Base-by-base conservation (phyloP, 169 alveolate genomes). In the Plasmodium cynomolgi region DNA sequence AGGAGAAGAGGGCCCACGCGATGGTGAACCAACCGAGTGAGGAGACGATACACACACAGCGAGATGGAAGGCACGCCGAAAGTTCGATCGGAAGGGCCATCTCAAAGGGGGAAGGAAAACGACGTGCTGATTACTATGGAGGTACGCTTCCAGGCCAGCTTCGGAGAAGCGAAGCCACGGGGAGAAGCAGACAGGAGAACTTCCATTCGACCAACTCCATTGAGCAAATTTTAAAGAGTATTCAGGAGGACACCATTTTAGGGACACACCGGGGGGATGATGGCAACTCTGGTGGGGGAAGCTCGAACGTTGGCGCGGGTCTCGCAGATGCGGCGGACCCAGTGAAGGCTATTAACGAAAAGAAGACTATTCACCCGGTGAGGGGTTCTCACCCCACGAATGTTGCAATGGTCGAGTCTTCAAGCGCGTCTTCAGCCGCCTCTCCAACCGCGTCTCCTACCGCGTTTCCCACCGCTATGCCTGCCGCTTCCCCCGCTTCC, bases 171-270 rank as follows among this genome's bases (percentile, higher is more conserved):
- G 15, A 1, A 68, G 17, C 77, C n/a, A 26, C 77, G 37, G 77
- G 77, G 31, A 20, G 31, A 56, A 72, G 13, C 37, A 39, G 72
- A 2, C n/a, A 82, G 23, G 29, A n/a, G 26, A 82, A 39, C 26
- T 26, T 50, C 31, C n/a, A 79, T 7, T 31, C 34, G 72, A 31
- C 75, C 1, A 82, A 82, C 39, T 82, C 75, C 4, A 82, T 82
- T 82, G 90, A 82, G 23, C 15, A 26, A 0, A 82, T 82, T n/a
- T 39, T 82, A 82, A 82, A 34, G 71, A 82, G 71, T 33, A 82
- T 82, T 17, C 90, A 82, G 71, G 75, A 82, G 33, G 62, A 39
- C 23, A 82, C n/a, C 29, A 50, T 39, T 29, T 39, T 82, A 1
- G 47, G 39, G 71, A 34, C 58, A 17, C 23, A 56, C 26, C 23